Conservation (phyloP, 164 flowering plant genomes). For the Protea cynaroides region DNA sequence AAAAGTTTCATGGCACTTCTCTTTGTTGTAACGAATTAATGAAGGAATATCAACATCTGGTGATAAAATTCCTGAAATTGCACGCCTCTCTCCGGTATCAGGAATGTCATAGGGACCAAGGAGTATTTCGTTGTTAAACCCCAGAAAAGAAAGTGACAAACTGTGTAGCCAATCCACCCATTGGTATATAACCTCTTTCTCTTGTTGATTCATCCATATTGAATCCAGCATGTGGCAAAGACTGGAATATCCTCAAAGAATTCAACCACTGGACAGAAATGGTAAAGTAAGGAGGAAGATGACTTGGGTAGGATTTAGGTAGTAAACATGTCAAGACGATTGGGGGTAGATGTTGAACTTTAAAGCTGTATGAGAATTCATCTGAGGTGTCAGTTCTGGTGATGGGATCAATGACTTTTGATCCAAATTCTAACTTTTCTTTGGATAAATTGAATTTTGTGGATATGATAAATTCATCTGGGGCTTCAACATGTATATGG, state of each 20-base stretch:
- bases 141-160: conserved; percentile 63
- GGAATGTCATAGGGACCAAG: conserved; percentile 53
- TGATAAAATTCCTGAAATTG: conserved; percentile 54
- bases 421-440: conserved; percentile 15
- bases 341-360: conserved; percentile 75
- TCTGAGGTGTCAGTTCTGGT: conserved; percentile 18
- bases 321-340: conserved; percentile 65
- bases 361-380: conserved; percentile 55
- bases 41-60: conserved; percentile 61
- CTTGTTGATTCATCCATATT: conserved; percentile 56
- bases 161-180: conserved; percentile 83
- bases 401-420: conserved; percentile 5
- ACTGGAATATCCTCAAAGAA: conserved; percentile 39
- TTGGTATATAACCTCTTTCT: conserved; percentile 60
- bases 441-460: conserved; percentile 36
- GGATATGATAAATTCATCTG: conserved; percentile 40
- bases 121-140: conserved; percentile 41
- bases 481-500: conserved; percentile 45
- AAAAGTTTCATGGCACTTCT: conserved; percentile 52
- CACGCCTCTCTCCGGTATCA: conserved; percentile 52
- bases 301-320: conserved; percentile 83
- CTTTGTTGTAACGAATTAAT: conserved; percentile 61
- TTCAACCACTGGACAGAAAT: conserved; percentile 73
- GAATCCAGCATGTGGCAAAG: conserved; percentile 72
- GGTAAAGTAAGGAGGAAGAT: conserved; percentile 58